phyloP scores from a whole-genome alignment of 2,329 filamentous ascomycete genomes.

The Claviceps spartinae region DNA sequence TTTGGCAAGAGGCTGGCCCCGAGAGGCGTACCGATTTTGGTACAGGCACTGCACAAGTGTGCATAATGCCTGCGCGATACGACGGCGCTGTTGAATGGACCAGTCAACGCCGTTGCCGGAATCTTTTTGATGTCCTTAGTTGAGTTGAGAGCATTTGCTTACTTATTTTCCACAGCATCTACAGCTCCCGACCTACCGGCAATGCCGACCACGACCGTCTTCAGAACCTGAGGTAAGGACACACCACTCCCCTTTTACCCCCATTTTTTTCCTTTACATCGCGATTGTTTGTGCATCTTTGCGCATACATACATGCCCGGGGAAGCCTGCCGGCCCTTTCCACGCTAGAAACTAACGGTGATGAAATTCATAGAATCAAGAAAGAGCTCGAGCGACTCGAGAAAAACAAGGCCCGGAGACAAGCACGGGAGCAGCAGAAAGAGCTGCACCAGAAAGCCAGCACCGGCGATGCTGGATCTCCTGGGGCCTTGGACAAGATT shows the following conservation, averaged over 20 bases:
- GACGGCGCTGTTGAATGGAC: constrained; percentile 1
- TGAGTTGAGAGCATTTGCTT: constrained; percentile 23
- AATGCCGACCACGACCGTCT: constrained; percentile 39
- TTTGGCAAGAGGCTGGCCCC: constrained; percentile 2
- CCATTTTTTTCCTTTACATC: not conserved
- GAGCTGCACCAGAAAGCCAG: constrained; percentile 38
- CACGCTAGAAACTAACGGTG: too few relatives aligned
- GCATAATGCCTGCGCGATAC: constrained; percentile 7
- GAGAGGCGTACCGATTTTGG: constrained; percentile 10
- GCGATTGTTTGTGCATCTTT: too few relatives aligned
- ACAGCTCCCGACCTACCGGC: constrained; percentile 33
- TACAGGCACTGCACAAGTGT: constrained; percentile 11
- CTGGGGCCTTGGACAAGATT: constrained; percentile 37
- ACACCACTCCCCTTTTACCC: too few relatives aligned
- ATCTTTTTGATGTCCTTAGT: constrained; percentile 17
- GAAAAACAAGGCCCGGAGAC: constrained; percentile 80
- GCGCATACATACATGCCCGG: too few relatives aligned
- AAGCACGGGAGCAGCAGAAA: constrained; percentile 85
- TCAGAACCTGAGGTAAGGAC: constrained; percentile 25
- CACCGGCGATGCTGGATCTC: constrained; percentile 34
- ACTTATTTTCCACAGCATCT: constrained; percentile 32
- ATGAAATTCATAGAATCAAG: constrained; percentile 21
- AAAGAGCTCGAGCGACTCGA: constrained; percentile 69
- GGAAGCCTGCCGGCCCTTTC: too few relatives aligned
- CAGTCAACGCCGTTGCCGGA: constrained; percentile 18